Base-by-base conservation (phyloP, 2,329 filamentous ascomycete genomes). In the Furcasterigmium furcatum region DNA sequence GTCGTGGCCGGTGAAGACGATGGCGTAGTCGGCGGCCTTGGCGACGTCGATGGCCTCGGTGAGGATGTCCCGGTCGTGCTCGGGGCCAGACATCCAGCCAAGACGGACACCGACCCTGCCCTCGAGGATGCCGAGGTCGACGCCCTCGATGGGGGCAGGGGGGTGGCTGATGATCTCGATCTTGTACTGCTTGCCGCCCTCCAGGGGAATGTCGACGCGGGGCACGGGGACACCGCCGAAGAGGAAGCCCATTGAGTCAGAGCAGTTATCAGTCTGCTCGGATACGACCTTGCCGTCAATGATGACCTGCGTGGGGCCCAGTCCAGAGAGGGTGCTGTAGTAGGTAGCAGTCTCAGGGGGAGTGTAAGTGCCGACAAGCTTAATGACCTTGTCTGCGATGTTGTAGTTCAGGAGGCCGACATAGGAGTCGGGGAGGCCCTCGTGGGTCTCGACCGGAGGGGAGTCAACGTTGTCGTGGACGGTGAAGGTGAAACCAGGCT, bases 11-110 rank as follows among this genome's bases (percentile, higher is more conserved):
- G 80, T 77, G 4, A 60, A 52, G 1, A 62, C 47, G 38, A 84
- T 70, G 5, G 84, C 82, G 38, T 84, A 74, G 34, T 85, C 80
- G 1, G 77, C 76, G 16, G 72, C 66, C 51, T 71, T 70, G 14
- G 82, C 82, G 7, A 76, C 38, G 4, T 52, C 47, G 1, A 52
- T 48, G 1, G 55, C 55, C 22, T 52, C 46, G 22, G 22, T 27
- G 22, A 56, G 40, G 19, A 42, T 42, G 40, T 54, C 27, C 43
- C 51, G 2, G 51, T 44, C 9, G 51, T 49, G 46, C 41, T 54
- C 41, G 4, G 52, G 51, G 13, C 44, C 51, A n/a, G 51, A 48
- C 42, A 55, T 58, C 18, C 53, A 55, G 9, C 60, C 58, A 25
- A 63, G 46, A 38, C 53, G 52, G 10, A 57, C 54, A 5, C 54